Conservation (phyloP, 768 basidiomycete species). For the Mycena capillaripes region DNA sequence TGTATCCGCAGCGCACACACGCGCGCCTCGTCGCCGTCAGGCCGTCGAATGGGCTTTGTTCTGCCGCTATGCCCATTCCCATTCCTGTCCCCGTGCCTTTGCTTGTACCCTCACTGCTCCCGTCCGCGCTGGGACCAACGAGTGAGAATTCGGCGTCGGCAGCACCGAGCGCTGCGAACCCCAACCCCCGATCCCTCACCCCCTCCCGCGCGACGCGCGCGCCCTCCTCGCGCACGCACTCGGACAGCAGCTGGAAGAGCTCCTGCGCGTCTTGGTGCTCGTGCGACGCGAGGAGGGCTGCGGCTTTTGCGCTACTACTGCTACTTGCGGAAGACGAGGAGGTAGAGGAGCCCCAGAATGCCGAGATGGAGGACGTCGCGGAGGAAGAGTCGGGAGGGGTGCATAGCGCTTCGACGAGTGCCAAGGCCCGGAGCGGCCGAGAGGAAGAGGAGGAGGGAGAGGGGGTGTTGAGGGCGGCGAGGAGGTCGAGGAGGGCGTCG, state of each 20-base stretch:
- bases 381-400: conserved; percentile 59
- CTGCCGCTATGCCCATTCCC: too few species aligned
- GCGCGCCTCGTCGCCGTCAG: conserved; percentile 91
- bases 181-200: conserved; percentile 76
- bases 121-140: too few species aligned
- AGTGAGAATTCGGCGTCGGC: too few species aligned
- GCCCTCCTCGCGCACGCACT: conserved; percentile 91
- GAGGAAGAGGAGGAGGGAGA: conserved; percentile 66
- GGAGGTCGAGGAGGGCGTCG: conserved; percentile 80
- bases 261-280: conserved; percentile 99
- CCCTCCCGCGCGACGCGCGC: conserved; percentile 79
- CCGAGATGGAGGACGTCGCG: conserved; percentile 64
- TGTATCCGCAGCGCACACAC: conserved; percentile 92
- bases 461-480: conserved; percentile 78
- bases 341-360: conserved; percentile 11
- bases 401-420: conserved; percentile 40
- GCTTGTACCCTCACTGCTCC: not conserved
- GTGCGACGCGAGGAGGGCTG: conserved; percentile 84
- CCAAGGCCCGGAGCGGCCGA: conserved; percentile 67
- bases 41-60: conserved; percentile 83
- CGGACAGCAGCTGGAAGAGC: conserved; percentile 94
- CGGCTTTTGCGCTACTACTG: conserved; percentile 41
- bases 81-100: not conserved
- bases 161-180: too few species aligned
- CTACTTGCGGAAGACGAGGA: not conserved